These are phyloP conservation scores for Podila epigama DNA, from an alignment of 192 early-diverging fungal species.

Conservation along the genomic window DNA sequence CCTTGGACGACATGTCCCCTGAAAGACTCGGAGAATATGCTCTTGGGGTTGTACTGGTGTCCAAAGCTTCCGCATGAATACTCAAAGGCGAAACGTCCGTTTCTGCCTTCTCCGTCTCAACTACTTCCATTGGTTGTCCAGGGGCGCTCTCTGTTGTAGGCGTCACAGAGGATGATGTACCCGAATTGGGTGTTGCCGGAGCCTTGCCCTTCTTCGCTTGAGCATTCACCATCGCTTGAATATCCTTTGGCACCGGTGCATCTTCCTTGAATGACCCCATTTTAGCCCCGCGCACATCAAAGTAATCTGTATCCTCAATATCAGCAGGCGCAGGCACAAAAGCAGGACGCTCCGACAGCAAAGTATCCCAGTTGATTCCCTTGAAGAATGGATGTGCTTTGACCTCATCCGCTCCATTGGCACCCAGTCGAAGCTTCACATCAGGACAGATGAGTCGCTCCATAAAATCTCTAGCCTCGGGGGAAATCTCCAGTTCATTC, in stretches of 20 bases:
- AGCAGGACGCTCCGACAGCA: constrained; percentile 67
- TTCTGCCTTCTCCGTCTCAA: constrained; percentile 11
- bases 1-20: constrained; percentile 21
- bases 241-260: constrained; percentile 39
- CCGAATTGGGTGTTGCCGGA: neutral
- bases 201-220: constrained; percentile 43
- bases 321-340: constrained; percentile 84
- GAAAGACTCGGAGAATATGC: constrained; percentile 10
- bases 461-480: constrained; percentile 83
- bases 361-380: constrained; percentile 72
- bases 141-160: neutral
- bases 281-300: constrained; percentile 86
- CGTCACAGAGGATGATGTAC: constrained; percentile 5
- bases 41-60: constrained; percentile 40
- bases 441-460: constrained; percentile 73
- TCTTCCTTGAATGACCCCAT: constrained; percentile 56
- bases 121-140: neutral
- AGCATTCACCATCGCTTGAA: constrained; percentile 46
- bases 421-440: constrained; percentile 71
- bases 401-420: constrained; percentile 76
- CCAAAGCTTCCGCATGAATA: constrained; percentile 10
- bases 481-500: constrained; percentile 70
- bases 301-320: constrained; percentile 92
- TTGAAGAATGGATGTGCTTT: constrained; percentile 78
- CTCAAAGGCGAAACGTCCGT: constrained; percentile 3